Conservation (phyloP, 345 rosid genomes). For the Hevea brasiliensis region DNA sequence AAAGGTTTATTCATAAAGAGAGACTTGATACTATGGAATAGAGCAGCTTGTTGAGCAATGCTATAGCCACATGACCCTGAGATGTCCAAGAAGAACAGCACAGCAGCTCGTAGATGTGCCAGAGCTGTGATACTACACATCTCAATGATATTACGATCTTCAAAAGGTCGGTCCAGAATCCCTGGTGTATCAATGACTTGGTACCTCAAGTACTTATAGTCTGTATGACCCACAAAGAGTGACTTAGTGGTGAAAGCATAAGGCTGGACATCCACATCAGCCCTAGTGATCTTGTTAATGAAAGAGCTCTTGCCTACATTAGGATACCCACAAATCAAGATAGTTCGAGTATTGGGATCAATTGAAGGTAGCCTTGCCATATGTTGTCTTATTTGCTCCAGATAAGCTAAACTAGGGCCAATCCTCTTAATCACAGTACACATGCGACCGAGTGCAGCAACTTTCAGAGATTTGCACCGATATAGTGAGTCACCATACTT, state of each 20-base stretch:
- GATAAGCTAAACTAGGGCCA: constrained; percentile 72
- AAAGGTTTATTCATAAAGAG: constrained; percentile 87
- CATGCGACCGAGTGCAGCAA: constrained; percentile 82
- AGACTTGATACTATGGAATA: constrained; percentile 88
- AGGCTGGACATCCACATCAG: constrained; percentile 91
- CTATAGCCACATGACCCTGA: constrained; percentile 94
- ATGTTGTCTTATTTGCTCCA: constrained; percentile 83
- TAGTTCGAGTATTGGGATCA: constrained; percentile 71
- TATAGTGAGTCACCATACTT: constrained; percentile 75
- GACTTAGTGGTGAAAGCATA: constrained; percentile 94
- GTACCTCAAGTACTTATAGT: constrained; percentile 82
- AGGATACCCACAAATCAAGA: constrained; percentile 84
- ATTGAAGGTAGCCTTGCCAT: constrained; percentile 92
- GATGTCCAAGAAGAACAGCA: constrained; percentile 77
- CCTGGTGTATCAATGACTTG: constrained; percentile 98
- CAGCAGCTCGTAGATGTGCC: constrained; percentile 88
- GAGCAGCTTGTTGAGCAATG: constrained; percentile 92
- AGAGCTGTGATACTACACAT: constrained; percentile 96
- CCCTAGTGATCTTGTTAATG: constrained; percentile 86
- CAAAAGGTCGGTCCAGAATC: constrained; percentile 89
- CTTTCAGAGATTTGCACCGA: constrained; percentile 66
- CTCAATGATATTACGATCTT: constrained; percentile 88
- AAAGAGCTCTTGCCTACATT: constrained; percentile 94
- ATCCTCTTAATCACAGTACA: constrained; percentile 68
- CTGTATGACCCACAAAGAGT: constrained; percentile 90